A percentile compares a stretch with the other conserved stretches of the same genome.
Conservation (phyloP, 2,329 filamentous ascomycete species). For the Tolypocladium endophyticum region DNA sequence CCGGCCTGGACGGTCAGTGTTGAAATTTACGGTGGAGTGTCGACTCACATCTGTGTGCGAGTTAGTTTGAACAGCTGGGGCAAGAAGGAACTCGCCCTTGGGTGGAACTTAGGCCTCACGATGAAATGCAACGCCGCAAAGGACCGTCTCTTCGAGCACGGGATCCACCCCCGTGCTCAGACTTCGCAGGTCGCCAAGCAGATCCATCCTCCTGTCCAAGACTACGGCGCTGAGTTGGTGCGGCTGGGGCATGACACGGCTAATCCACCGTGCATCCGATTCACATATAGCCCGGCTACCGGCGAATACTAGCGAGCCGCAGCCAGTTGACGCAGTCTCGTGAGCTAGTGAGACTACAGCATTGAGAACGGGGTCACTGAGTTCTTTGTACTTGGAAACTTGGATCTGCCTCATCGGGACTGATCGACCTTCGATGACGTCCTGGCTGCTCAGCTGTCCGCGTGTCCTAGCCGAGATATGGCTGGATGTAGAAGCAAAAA, state of each 20-base stretch:
- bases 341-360: conserved; percentile 59
- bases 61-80: neutral
- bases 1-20: conserved; percentile 37
- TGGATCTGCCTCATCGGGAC: conserved; percentile 38
- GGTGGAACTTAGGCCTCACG: conserved; percentile 33
- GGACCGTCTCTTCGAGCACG: conserved; percentile 52
- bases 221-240: conserved; percentile 33
- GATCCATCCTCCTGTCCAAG: conserved; percentile 49
- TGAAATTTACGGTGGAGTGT: neutral
- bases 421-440: conserved; percentile 22
- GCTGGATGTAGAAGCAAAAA: conserved; percentile 50
- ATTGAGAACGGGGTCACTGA: conserved; percentile 56
- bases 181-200: conserved; percentile 56
- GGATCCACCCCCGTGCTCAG: conserved; percentile 57
- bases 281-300: conserved; percentile 59
- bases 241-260: conserved; percentile 49
- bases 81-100: neutral
- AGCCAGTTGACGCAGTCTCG: conserved; percentile 58
- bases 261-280: conserved; percentile 56
- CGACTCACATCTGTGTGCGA: conserved; percentile 23
- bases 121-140: conserved; percentile 63
- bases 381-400: conserved; percentile 47
- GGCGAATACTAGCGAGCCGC: conserved; percentile 64
- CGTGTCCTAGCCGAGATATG: conserved; percentile 47
- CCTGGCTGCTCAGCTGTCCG: conserved; percentile 32